Evolutionary conservation across 2,329 filamentous ascomycete species (phyloP).

Genomic region (Gnomoniopsis sp.): DNA sequence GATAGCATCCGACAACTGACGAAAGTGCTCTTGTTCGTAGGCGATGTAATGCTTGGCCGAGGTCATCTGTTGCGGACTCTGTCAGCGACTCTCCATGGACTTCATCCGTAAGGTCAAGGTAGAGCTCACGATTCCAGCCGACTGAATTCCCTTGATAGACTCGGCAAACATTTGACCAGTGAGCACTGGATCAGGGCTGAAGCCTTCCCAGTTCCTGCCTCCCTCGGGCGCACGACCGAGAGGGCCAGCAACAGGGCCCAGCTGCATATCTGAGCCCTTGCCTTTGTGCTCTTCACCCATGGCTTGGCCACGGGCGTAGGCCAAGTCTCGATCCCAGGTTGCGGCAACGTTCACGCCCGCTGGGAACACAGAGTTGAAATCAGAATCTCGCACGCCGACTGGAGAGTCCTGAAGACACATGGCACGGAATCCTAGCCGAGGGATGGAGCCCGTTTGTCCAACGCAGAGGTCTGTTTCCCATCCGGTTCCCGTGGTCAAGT

Average conservation of each 20-base stretch:
- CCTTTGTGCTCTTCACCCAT: slow-evolving; percentile 69
- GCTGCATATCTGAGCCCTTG: slow-evolving; percentile 71
- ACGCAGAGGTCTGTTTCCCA: slow-evolving; percentile 30
- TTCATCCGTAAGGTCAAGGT: neutral
- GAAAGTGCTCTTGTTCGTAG: slow-evolving; percentile 30
- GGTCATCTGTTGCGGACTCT: slow-evolving; percentile 28
- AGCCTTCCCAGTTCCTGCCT: slow-evolving; percentile 59
- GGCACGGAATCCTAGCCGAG: slow-evolving; percentile 52
- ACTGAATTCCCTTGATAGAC: slow-evolving; percentile 66
- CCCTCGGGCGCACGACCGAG: slow-evolving; percentile 62
- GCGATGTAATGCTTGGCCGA: slow-evolving; percentile 28
- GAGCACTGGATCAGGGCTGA: slow-evolving; percentile 64
- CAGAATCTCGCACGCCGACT: slow-evolving; percentile 61
- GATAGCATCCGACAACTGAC: slow-evolving; percentile 13
- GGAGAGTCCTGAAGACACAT: slow-evolving; percentile 72
- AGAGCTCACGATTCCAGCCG: slow-evolving; percentile 33
- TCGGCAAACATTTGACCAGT: slow-evolving; percentile 62
- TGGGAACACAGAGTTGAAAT: slow-evolving; percentile 67
- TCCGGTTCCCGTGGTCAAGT: slow-evolving; percentile 70
- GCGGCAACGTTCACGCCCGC: slow-evolving; percentile 69
- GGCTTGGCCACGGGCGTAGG: slow-evolving; percentile 62
- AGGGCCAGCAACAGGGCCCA: slow-evolving; percentile 59
- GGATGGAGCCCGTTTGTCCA: slow-evolving; percentile 42
- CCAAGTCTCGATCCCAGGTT: slow-evolving; percentile 66
- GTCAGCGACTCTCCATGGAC: neutral